Evolutionary conservation across 108 stramenopile genomes (phyloP).

Genomic region (Stephanodiscus triporus): DNA sequence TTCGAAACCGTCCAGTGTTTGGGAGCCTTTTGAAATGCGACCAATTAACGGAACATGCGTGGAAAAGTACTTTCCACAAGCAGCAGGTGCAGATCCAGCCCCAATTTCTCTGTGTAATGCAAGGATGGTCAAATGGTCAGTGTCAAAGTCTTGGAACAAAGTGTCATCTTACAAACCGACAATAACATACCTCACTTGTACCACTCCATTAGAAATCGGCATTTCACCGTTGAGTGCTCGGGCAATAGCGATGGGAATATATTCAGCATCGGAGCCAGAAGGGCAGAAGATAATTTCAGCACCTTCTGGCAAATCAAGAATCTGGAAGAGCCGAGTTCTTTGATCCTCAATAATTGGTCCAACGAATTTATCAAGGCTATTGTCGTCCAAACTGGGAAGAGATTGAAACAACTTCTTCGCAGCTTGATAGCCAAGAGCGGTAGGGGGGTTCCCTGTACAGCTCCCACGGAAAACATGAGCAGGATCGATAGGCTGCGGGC

Average conservation of each 20-base stretch:
- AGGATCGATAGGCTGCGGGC: conserved; percentile 55
- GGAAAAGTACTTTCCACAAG: conserved; percentile 66
- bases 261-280: conserved; percentile 75
- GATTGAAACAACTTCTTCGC: conserved; percentile 54
- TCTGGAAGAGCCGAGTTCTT: conserved; percentile 44
- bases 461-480: conserved; percentile 68
- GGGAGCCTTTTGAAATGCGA: conserved; percentile 47
- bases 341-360: conserved; percentile 57
- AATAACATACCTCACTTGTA: conserved; percentile 67
- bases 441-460: conserved; percentile 76
- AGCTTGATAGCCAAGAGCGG: conserved; percentile 64
- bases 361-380: conserved; percentile 17
- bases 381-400: background rate
- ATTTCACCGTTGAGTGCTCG: conserved; percentile 53
- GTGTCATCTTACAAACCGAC: conserved; percentile 43
- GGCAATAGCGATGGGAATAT: conserved; percentile 69
- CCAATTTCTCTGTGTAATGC: background rate
- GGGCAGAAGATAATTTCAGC: conserved; percentile 65
- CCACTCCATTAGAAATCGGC: conserved; percentile 55
- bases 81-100: conserved; percentile 42
- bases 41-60: conserved; percentile 67
- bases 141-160: background rate
- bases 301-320: conserved; percentile 57
- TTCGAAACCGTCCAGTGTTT: conserved; percentile 55
- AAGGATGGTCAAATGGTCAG: background rate